Base-by-base conservation (phyloP, 1,284 basidiomycete genomes). In the Fistulinella staudtii region DNA sequence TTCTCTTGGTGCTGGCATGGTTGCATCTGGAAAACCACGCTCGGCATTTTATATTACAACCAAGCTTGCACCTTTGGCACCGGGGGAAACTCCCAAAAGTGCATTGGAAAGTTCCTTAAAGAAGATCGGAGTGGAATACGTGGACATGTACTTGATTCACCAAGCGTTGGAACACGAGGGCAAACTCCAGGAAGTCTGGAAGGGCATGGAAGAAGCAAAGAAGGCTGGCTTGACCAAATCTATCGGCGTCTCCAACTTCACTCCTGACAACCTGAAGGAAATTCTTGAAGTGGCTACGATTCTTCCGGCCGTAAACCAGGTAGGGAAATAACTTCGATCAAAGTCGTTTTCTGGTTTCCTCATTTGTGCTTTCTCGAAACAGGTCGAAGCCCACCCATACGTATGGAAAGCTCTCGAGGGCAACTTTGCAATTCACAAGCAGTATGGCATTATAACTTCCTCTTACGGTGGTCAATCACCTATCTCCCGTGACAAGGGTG, bases 221-320 rank as follows among this genome's bases (percentile, higher is more conserved):
- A 66, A 67, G 37, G 79, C 79, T 36, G 87, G 87, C 1, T 66
- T 90, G 36, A 71, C 86, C 29, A 85, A 76, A 63, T 82, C 80
- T 31, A 88, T 94, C 47, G 92, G 92, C 2, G 89, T 95, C 13
- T 89, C 84, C 43, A 94, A 94, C 69, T 93, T 85, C 64, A 75
- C 72, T 14, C 72, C 82, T 15, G 68, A 78, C 47, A 75, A 93
- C 53, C 65, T 93, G 34, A 65, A 81, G 48, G 75, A 76, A 41
- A 68, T 92, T 29, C 58, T 88, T 22, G 71, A 75, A 25, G 72
- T 65, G 21, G 83, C 79, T 20, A 76, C 70, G 22, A 64, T 88
- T 29, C 54, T 73, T 4, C 89, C 90, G 0, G 78, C 80, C 4
- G 79, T 89, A 11, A 93, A 93, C 61, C 91, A 93, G 78, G 89